Conservation (phyloP, 202 grass and related monocot genomes). For the Cymbopogon flexuosus region DNA sequence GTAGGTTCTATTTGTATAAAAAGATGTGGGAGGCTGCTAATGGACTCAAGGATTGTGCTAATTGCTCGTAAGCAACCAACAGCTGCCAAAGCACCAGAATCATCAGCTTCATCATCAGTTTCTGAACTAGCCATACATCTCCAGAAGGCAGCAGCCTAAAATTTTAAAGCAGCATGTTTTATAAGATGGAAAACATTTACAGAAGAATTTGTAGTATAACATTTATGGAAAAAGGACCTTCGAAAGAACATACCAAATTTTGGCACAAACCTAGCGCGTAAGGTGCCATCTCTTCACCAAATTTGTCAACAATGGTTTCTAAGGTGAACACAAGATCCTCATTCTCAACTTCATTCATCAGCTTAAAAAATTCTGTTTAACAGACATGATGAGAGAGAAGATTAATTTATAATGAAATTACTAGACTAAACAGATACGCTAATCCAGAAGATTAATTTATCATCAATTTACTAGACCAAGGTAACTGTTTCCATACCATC, state of each 20-base stretch:
- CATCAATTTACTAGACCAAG: slow-evolving; percentile 1
- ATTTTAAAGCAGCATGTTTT: slow-evolving; percentile 3
- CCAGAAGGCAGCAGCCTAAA: slow-evolving; percentile 80
- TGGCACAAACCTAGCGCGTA: slow-evolving; percentile 88
- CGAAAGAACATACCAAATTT: slow-evolving; percentile 58
- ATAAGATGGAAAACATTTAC: background rate
- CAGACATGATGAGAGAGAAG: background rate
- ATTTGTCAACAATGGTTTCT: slow-evolving; percentile 90
- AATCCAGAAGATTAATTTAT: slow-evolving; percentile 8
- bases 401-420: slow-evolving; percentile 21
- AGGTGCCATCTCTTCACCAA: slow-evolving; percentile 95
- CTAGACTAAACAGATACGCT: background rate
- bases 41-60: slow-evolving; percentile 86
- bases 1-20: slow-evolving; percentile 74
- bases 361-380: slow-evolving; percentile 78
- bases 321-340: slow-evolving; percentile 90
- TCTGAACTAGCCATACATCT: slow-evolving; percentile 78
- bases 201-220: background rate
- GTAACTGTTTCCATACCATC: slow-evolving; percentile 54
- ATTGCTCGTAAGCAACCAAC: slow-evolving; percentile 85
- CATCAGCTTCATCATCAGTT: slow-evolving; percentile 82
- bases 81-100: slow-evolving; percentile 85
- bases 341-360: slow-evolving; percentile 92
- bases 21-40: slow-evolving; percentile 81
- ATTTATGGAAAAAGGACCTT: background rate